Conservation (phyloP, 179 eudicot species). For the Heliamphora pulchella region DNA sequence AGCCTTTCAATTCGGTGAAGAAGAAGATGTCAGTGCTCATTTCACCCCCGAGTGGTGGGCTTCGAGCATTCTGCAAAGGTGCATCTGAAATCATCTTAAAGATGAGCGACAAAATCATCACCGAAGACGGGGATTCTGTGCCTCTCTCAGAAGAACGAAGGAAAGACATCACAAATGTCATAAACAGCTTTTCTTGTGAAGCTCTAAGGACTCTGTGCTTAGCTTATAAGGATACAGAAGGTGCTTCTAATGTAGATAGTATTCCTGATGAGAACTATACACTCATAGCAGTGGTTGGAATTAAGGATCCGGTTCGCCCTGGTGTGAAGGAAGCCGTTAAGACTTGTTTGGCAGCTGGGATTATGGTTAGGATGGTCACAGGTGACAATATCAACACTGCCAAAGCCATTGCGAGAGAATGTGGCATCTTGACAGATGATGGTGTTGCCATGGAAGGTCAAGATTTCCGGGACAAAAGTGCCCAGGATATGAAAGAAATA, state of each 20-base stretch:
- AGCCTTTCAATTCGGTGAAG: constrained; percentile 66
- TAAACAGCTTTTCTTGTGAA: constrained; percentile 58
- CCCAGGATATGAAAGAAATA: constrained; percentile 50
- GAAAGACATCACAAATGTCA: constrained; percentile 33
- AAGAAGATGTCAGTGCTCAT: constrained; percentile 73
- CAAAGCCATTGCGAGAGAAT: constrained; percentile 82
- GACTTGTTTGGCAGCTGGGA: constrained; percentile 73
- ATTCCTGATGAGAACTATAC: constrained; percentile 58
- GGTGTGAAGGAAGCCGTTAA: constrained; percentile 78
- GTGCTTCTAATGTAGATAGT: constrained; percentile 15
- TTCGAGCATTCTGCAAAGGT: constrained; percentile 61
- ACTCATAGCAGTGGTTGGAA: constrained; percentile 62
- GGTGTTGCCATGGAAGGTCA: constrained; percentile 81
- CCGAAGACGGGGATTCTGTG: constrained; percentile 39
- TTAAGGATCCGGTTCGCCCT: constrained; percentile 85
- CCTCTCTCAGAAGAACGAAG: constrained; percentile 41
- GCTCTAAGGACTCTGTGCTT: constrained; percentile 75
- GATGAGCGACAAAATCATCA: constrained; percentile 53
- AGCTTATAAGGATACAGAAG: constrained; percentile 53
- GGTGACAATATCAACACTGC: constrained; percentile 87
- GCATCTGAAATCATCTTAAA: constrained; percentile 67
- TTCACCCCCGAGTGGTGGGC: constrained; percentile 35
- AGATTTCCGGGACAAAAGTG: constrained; percentile 49
- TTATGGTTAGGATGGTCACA: constrained; percentile 71
- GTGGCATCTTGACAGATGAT: constrained; percentile 69